Evolutionary conservation across 1,139 yeast species (phyloP), one percentile per base, ranked within the genome.

Genomic region (Yamadazyma diddensiae): DNA sequence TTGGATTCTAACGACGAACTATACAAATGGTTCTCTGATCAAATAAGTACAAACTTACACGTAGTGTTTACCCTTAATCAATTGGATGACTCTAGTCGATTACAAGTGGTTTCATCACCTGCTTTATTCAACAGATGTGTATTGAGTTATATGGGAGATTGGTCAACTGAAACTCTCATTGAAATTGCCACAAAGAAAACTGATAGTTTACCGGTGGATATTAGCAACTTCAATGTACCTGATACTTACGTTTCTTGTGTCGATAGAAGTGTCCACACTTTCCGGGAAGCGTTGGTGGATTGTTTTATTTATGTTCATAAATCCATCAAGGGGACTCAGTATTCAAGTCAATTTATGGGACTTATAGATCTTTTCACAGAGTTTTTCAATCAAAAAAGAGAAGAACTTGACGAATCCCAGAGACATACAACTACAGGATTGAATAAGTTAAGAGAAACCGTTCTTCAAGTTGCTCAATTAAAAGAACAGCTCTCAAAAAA

Each of bases 41-140:
- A 82, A 43, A 71, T 88, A 7, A 71, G 90, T 0, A 62, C 64
- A 21, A 86, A 88, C 43, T 61, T 92, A 21, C 97, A 92, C 53
- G 90, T 90, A 16, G 76, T 88, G 0, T 87, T 90, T 50, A 85
- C 88, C 0, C 73, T 87, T 46, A 74, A 78, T 39, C 82, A 81
- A 9, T 72, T 81, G 3, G 58, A 63, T 4, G 55, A 58, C 18
- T 57, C 57, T 1, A 49, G 60, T 1, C 56, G 46, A 20, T 53
- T 62, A 2, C 57, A 59, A 12, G 70, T 80, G 3, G 69, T 82
- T 5, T 70, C 90, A 0, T 90, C 97, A 0, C 95, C 97, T 0
- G 97, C 98, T 0, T 61, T 92, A 24, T 82, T 87, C 58, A 92
- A 92, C 50, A 68, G 98, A 49, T 92, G 97, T 62, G 94, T 87